These are phyloP conservation scores for Yamadazyma epiphylla DNA, from an alignment of 1,139 yeast genomes.

Conservation along the genomic window DNA sequence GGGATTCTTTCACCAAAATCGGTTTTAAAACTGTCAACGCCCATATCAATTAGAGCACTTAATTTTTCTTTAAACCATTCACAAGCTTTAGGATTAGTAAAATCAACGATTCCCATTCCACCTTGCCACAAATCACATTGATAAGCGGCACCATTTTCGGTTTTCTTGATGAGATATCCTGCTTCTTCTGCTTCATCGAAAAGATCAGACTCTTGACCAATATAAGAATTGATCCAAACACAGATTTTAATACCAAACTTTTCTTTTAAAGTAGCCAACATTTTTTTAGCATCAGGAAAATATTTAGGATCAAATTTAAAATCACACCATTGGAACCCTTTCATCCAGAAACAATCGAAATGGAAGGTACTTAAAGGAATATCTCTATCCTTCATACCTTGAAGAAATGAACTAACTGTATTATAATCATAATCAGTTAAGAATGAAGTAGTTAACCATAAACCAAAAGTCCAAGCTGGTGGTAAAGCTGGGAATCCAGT, in stretches of 20 bases:
- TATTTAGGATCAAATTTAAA: conserved; percentile 27
- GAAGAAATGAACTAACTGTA: conserved; percentile 25
- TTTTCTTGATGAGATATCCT: conserved; percentile 23
- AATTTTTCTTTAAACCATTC: conserved; percentile 26
- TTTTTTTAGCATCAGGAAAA: conserved; percentile 24
- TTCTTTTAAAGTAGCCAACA: conserved; percentile 22
- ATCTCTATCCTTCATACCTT: conserved; percentile 29
- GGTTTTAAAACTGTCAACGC: conserved; percentile 34
- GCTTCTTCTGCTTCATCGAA: conserved; percentile 24
- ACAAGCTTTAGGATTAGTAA: conserved; percentile 30
- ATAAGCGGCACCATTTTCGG: conserved; percentile 23
- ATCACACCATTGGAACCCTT: conserved; percentile 31
- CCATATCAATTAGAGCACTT: conserved; percentile 21
- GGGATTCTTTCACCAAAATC: conserved; percentile 38
- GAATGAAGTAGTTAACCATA: conserved; percentile 29
- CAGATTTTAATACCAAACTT: conserved; percentile 24
- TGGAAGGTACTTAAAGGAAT: conserved; percentile 29
- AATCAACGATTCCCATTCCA: conserved; percentile 35
- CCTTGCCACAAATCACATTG: conserved; percentile 37
- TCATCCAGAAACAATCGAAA: conserved; percentile 38
- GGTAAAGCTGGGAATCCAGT: conserved; percentile 34
- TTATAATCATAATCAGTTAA: conserved; percentile 27
- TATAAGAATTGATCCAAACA: conserved; percentile 35
- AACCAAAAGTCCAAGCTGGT: conserved; percentile 33
- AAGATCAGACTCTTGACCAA: conserved; percentile 28